Conservation (phyloP, 2,329 filamentous ascomycete species). For the Apiospora koreana region DNA sequence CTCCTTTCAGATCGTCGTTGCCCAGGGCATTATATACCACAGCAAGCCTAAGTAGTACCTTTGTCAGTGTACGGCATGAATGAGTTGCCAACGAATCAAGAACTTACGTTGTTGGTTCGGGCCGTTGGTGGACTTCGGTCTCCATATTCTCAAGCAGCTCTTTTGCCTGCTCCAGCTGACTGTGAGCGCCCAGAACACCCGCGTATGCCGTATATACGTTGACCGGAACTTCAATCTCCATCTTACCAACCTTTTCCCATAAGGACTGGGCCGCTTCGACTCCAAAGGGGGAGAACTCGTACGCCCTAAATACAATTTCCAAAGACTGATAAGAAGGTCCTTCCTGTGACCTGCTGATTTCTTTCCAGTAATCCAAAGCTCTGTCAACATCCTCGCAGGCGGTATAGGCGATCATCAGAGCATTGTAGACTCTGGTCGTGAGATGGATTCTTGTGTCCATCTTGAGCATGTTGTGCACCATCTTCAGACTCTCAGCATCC, state of each 20-base stretch:
- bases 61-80: neutral
- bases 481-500: slow-evolving; percentile 66
- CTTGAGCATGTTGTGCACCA: slow-evolving; percentile 91
- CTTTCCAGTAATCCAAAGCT: slow-evolving; percentile 78
- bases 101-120: slow-evolving; percentile 29
- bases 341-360: slow-evolving; percentile 81
- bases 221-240: slow-evolving; percentile 78
- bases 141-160: slow-evolving; percentile 68
- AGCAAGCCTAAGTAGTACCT: slow-evolving; percentile 57
- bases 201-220: slow-evolving; percentile 76
- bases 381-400: slow-evolving; percentile 65
- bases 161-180: slow-evolving; percentile 67
- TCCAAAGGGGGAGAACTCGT: slow-evolving; percentile 63
- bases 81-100: neutral
- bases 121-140: slow-evolving; percentile 52
- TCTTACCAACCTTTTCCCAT: slow-evolving; percentile 69
- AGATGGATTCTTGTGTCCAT: slow-evolving; percentile 81
- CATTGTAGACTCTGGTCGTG: slow-evolving; percentile 76
- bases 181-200: slow-evolving; percentile 73
- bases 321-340: slow-evolving; percentile 83
- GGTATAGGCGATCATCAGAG: slow-evolving; percentile 83
- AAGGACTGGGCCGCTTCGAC: slow-evolving; percentile 64
- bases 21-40: slow-evolving; percentile 75
- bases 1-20: slow-evolving; percentile 63
- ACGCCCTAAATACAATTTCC: slow-evolving; percentile 77